A percentile compares a stretch with the other conserved stretches of the same genome.
Evolutionary conservation across 352 stramenopile species (phyloP).

Genomic region (Peronospora tabacina): DNA sequence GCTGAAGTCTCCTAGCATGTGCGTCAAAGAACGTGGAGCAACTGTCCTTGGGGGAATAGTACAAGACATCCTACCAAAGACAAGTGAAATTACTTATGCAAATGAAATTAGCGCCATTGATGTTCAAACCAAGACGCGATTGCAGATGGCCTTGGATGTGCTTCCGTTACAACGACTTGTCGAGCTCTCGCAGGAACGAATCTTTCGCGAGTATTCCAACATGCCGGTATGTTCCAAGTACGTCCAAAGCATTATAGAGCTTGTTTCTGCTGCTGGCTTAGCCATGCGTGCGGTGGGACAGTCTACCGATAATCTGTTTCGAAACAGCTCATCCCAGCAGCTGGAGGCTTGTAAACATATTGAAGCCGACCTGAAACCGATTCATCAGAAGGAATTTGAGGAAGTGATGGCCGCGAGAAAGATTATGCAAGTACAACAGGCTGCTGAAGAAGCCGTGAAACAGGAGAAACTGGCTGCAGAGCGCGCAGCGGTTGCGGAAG

Average conservation of each 20-base stretch:
- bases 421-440: constrained; percentile 33
- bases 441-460: constrained; percentile 42
- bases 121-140: constrained; percentile 23
- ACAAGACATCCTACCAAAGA: constrained; percentile 67
- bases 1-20: constrained; percentile 78
- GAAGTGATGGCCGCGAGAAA: constrained; percentile 39
- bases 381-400: constrained; percentile 67
- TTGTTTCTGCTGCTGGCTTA: constrained; percentile 64
- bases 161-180: constrained; percentile 67
- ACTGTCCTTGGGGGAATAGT: constrained; percentile 68
- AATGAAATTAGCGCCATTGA: constrained; percentile 18
- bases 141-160: constrained; percentile 36
- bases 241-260: constrained; percentile 76
- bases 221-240: constrained; percentile 78
- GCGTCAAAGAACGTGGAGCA: constrained; percentile 81
- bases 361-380: constrained; percentile 53
- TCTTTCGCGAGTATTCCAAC: constrained; percentile 68
- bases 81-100: constrained; percentile 7
- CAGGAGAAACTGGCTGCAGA: constrained; percentile 41
- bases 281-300: constrained; percentile 48
- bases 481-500: constrained; percentile 25
- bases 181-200: constrained; percentile 60
- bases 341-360: constrained; percentile 54
- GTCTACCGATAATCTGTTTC: constrained; percentile 43
- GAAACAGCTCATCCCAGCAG: constrained; percentile 30